phyloP scores from a whole-genome alignment of 306 rosid genomes.

The Cotoneaster glaucophyllus region DNA sequence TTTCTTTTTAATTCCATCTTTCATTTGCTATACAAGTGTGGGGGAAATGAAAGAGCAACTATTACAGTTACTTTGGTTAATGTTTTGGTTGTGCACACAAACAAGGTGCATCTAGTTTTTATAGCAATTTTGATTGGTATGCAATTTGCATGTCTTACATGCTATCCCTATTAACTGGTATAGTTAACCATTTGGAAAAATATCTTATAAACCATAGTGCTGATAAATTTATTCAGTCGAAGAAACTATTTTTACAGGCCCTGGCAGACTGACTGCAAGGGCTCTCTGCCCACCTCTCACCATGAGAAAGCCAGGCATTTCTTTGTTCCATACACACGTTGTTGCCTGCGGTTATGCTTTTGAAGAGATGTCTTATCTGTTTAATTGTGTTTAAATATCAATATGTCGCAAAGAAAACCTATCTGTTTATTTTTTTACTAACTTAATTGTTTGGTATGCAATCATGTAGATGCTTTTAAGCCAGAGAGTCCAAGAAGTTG shows the following conservation, averaged over 20 bases:
- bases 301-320: not conserved
- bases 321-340: not conserved
- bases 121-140: not conserved
- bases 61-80: not conserved
- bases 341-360: constrained; percentile 6
- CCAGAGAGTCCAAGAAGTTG: constrained; percentile 96
- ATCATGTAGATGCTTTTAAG: constrained; percentile 82
- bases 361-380: constrained; percentile 2
- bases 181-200: not conserved
- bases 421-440: not conserved
- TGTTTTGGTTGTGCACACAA: not conserved
- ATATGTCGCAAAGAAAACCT: not conserved
- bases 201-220: not conserved
- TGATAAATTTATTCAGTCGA: not conserved
- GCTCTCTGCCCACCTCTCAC: not conserved
- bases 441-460: not conserved
- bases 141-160: not conserved
- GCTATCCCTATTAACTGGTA: not conserved
- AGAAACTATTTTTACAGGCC: not conserved
- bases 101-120: not conserved
- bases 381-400: not conserved
- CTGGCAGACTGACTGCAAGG: not conserved
- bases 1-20: not conserved
- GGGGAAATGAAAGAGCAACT: not conserved
- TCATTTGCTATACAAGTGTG: not conserved